These are phyloP conservation scores for Podospora tetraspora DNA, from an alignment of 495 filamentous ascomycete species.

Conservation along the genomic window DNA sequence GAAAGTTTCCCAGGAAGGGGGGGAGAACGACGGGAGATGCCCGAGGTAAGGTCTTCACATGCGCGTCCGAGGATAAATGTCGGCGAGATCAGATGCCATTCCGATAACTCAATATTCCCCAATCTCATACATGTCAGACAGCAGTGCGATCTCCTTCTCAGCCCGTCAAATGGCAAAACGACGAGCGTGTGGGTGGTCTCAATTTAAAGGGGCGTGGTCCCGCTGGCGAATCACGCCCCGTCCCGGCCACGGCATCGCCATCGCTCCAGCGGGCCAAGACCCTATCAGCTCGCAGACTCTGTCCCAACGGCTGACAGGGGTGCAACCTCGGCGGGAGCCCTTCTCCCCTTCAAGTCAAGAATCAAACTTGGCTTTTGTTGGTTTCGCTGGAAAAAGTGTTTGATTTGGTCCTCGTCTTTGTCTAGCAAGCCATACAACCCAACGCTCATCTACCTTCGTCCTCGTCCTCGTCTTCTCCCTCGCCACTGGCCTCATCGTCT, in stretches of 20 bases:
- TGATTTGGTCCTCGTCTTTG: background rate
- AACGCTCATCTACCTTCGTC: background rate
- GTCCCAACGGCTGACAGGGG: background rate
- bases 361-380: background rate
- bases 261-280: background rate
- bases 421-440: background rate
- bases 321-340: background rate
- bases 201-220: slow-evolving; percentile 13
- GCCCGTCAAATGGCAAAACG: background rate
- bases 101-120: background rate
- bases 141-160: background rate
- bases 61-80: background rate
- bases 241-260: background rate
- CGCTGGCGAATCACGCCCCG: slow-evolving; percentile 17
- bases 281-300: background rate
- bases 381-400: background rate
- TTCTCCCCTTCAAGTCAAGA: background rate
- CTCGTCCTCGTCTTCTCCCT: background rate
- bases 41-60: background rate
- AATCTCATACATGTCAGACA: background rate
- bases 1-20: background rate
- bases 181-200: slow-evolving; percentile 6
- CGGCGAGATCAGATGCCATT: background rate
- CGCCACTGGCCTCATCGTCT: background rate
- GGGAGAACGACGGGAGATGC: background rate